Evolutionary conservation across 1,284 basidiomycete species (phyloP).

Genomic region (Sporisorium reilianum): DNA sequence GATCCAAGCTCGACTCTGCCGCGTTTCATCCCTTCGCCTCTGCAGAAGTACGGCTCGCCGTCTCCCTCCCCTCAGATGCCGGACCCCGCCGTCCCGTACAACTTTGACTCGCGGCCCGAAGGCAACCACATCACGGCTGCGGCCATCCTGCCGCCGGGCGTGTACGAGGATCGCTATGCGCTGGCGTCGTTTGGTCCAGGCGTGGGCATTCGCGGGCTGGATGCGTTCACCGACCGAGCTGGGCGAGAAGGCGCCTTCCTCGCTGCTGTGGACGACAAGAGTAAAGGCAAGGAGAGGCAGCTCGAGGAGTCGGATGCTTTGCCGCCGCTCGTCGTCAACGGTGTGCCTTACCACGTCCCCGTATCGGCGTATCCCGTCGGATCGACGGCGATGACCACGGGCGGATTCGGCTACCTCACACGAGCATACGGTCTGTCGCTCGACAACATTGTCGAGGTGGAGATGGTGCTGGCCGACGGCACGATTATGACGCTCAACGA

Average conservation of each 20-base stretch:
- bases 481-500: conserved; percentile 58
- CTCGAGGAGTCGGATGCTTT: conserved; percentile 10
- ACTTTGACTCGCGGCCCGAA: conserved; percentile 30
- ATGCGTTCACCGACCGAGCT: conserved; percentile 56
- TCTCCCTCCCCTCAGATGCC: conserved; percentile 25
- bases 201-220: conserved; percentile 51
- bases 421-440: conserved; percentile 79
- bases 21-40: conserved; percentile 44
- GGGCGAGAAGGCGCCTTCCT: conserved; percentile 50
- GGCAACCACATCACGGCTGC: conserved; percentile 20
- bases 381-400: conserved; percentile 83
- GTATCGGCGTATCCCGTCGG: conserved; percentile 74
- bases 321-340: conserved; percentile 44
- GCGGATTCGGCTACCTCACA: conserved; percentile 88
- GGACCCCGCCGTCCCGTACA: conserved; percentile 26
- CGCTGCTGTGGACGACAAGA: conserved; percentile 21
- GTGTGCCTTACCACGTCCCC: conserved; percentile 61
- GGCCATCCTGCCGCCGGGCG: conserved; percentile 47
- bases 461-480: conserved; percentile 66
- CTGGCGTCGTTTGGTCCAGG: conserved; percentile 58
- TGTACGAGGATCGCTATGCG: conserved; percentile 53
- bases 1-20: conserved; percentile 28
- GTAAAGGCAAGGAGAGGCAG: conserved; percentile 41
- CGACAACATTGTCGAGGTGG: conserved; percentile 61
- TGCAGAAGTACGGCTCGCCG: conserved; percentile 38